Evolutionary conservation across 1,284 basidiomycete genomes (phyloP).

Genomic region (Rhizoctonia solani): DNA sequence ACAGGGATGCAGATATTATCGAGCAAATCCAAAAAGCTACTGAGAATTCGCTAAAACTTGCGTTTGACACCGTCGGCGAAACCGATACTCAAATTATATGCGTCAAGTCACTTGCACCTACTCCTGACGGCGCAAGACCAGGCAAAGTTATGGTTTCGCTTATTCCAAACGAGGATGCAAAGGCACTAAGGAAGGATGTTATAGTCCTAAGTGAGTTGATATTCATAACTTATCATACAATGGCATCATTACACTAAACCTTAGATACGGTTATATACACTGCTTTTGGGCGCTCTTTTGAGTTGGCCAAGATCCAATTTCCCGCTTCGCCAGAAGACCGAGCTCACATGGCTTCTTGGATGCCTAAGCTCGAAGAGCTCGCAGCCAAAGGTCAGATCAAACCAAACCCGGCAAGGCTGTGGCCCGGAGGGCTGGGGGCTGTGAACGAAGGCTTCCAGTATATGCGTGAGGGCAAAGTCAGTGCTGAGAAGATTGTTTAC

Average conservation of each 20-base stretch:
- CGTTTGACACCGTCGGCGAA: constrained; percentile 7
- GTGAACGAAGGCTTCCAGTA: constrained; percentile 26
- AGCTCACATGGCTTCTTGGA: constrained; percentile 40
- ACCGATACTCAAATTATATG: not conserved
- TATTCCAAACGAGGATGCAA: not conserved
- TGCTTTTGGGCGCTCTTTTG: constrained; percentile 40
- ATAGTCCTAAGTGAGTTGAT: constrained; percentile 7
- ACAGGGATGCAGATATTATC: constrained; percentile 32
- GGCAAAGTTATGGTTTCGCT: constrained; percentile 10
- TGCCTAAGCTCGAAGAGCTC: constrained; percentile 39
- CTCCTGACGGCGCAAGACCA: constrained; percentile 37
- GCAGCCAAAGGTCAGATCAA: constrained; percentile 38
- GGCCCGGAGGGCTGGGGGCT: constrained; percentile 29
- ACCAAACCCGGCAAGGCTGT: constrained; percentile 40
- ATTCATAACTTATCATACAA: not conserved
- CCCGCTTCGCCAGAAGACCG: constrained; percentile 42
- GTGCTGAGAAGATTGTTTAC: constrained; percentile 38
- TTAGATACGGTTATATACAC: constrained; percentile 39
- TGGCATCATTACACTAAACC: no score
- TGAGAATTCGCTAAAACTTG: constrained; percentile 38
- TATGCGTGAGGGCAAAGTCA: constrained; percentile 40
- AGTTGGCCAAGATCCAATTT: constrained; percentile 38
- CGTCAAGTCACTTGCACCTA: constrained; percentile 33
- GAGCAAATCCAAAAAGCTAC: constrained; percentile 39
- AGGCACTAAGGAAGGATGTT: constrained; percentile 15